Conservation (phyloP, 176 grass and related monocot species). For the Oropetium thomaeum region DNA sequence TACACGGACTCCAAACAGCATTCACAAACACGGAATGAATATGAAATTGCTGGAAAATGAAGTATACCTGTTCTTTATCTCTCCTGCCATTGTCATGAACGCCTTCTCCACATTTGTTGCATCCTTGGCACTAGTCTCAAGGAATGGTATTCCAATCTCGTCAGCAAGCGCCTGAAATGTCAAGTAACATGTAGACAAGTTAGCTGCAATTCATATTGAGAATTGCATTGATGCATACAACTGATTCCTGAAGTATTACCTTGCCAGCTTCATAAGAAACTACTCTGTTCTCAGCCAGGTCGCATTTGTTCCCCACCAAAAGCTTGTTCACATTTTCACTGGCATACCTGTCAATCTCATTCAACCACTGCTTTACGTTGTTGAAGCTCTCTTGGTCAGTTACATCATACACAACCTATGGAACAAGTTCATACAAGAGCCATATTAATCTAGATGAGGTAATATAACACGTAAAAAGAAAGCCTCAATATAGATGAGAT, state of each 20-base stretch:
- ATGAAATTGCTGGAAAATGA: background rate
- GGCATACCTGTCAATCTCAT: conserved; percentile 70
- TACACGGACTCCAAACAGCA: background rate
- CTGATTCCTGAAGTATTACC: conserved; percentile 33
- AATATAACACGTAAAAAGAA: background rate
- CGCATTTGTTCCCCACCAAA: conserved; percentile 70
- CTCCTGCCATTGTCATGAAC: conserved; percentile 69
- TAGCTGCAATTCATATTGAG: background rate
- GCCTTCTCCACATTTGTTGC: conserved; percentile 75
- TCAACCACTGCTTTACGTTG: conserved; percentile 76
- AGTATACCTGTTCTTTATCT: conserved; percentile 65
- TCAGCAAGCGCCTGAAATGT: conserved; percentile 51
- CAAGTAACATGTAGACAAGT: background rate
- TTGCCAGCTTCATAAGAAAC: conserved; percentile 64
- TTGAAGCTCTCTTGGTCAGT: conserved; percentile 78
- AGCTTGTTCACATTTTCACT: conserved; percentile 82
- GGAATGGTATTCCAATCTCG: conserved; percentile 72
- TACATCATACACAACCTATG: conserved; percentile 73
- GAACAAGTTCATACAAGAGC: conserved; percentile 2
- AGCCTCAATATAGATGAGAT: background rate
- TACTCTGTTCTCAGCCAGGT: conserved; percentile 51
- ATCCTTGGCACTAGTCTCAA: conserved; percentile 81
- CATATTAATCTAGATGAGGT: background rate
- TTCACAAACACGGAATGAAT: background rate
- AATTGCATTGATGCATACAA: background rate